Base-by-base conservation (phyloP, 441 rosid species). In the Euphorbia schlechtendalii region DNA sequence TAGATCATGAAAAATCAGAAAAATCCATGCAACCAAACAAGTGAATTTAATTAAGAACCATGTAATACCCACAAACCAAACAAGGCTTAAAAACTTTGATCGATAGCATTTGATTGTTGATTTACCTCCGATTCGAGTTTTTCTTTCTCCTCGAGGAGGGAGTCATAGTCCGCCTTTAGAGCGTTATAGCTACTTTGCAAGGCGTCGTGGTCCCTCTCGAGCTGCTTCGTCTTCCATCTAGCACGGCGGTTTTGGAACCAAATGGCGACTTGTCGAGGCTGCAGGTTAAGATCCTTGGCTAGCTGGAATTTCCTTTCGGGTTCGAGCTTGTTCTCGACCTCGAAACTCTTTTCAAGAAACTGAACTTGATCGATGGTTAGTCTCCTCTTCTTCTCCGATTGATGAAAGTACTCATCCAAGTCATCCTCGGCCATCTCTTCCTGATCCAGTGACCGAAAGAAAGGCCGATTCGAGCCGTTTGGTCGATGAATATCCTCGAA, bases 201-300 rank as follows among this genome's bases (percentile, higher is more conserved):
- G 5, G 45, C 71, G 2, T 75, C 88, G 3, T 76, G 83, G 53
- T 87, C 90, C 64, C 79, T 84, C 79, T 87, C 93, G 11, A 87
- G 73, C 67, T 78, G 87, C 67, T 86, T 86, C 1, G 86, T 81
- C 80, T 86, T 86, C 87, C 86, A 84, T 36, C 90, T 73, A 8
- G 93, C 86, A 11, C 93, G 85, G 49, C 90, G 90, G 71, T 87
- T 87, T 66, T 87, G 93, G 54, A 85, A 87, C 93, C 93, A 87
- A 12, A 87, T 85, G 8, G 88, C 90, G 0, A 87, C 83, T 73
- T 87, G 90, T 46, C 93, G 73, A 17, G 93, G 90, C 74, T 83
- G 86, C 72, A 87, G 75, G 20, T 88, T 84, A 1, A 82, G 82
- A 59, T 87, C 90, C 72, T 83, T 85, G 5, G 93, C 90, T 9